These are phyloP conservation scores for Verbena officinalis DNA, from an alignment of 257 asterid species.

Conservation along the genomic window DNA sequence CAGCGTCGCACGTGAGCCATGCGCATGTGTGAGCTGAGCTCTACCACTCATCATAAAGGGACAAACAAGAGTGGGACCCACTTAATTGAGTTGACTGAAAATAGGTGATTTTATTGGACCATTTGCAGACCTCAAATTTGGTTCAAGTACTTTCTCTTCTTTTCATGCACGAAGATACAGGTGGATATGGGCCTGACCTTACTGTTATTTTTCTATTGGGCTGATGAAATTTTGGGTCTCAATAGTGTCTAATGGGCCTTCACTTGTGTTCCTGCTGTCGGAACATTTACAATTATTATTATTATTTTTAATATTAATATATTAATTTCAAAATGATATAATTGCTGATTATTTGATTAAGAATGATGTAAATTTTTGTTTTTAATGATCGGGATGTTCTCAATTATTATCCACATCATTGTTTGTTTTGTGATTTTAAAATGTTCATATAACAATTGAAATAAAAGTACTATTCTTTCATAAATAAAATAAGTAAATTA, in stretches of 20 bases:
- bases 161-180: slow-evolving; percentile 26
- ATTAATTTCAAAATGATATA: no score
- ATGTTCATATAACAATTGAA: no score
- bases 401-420: no score
- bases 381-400: no score
- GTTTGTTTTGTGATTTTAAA: no score
- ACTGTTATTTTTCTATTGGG: no score
- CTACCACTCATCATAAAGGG: slow-evolving; percentile 6
- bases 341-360: no score
- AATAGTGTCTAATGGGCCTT: slow-evolving; percentile 15
- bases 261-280: background rate
- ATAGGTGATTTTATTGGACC: background rate
- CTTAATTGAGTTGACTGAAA: slow-evolving; percentile 22
- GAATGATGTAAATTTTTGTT: no score
- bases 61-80: slow-evolving; percentile 1
- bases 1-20: slow-evolving; percentile 39
- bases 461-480: no score
- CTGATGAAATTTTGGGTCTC: background rate
- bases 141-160: slow-evolving; percentile 38
- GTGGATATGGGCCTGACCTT: slow-evolving; percentile 24
- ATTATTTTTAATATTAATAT: no score
- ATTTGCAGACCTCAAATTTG: slow-evolving; percentile 9
- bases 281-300: no score
- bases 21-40: slow-evolving; percentile 26
- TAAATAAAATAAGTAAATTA: no score